Conservation (phyloP, 495 filamentous ascomycete species). For the Xylaria venustula region DNA sequence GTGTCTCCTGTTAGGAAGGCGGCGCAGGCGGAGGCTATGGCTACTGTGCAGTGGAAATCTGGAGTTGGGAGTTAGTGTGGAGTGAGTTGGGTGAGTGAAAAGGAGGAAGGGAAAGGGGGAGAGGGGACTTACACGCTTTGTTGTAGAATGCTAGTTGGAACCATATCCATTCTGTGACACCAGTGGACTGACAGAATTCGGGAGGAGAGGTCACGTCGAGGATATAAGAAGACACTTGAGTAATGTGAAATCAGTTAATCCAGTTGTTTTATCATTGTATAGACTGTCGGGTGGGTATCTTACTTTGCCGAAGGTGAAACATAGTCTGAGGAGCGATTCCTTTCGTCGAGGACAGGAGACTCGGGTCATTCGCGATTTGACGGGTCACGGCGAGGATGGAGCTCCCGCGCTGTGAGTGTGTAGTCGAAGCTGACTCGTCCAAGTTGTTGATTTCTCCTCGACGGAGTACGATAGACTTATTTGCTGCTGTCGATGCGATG, state of each 20-base stretch:
- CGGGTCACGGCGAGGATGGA: background rate
- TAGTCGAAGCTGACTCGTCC: too few relatives aligned
- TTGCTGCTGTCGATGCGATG: background rate
- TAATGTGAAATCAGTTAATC: background rate
- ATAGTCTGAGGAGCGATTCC: background rate
- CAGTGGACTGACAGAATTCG: slow-evolving; percentile 4
- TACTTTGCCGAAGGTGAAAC: slow-evolving; percentile 4
- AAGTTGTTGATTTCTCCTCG: background rate
- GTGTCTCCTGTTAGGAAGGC: slow-evolving; percentile 2
- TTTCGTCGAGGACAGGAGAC: background rate
- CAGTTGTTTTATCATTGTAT: too few relatives aligned
- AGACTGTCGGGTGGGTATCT: background rate
- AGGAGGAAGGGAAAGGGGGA: too few relatives aligned
- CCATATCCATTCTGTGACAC: background rate
- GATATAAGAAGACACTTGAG: background rate
- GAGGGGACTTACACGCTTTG: slow-evolving; percentile 12
- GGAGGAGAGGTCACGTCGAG: background rate
- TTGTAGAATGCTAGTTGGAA: slow-evolving; percentile 2
- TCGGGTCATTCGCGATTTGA: background rate
- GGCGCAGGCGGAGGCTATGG: slow-evolving; percentile 2
- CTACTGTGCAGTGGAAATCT: slow-evolving; percentile 12
- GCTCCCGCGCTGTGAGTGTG: too few relatives aligned
- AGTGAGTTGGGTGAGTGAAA: too few relatives aligned
- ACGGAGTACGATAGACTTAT: too few relatives aligned
- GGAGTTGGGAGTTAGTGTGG: background rate